Conservation (phyloP, 495 filamentous ascomycete species). For the Hypoxylon cercidicola region DNA sequence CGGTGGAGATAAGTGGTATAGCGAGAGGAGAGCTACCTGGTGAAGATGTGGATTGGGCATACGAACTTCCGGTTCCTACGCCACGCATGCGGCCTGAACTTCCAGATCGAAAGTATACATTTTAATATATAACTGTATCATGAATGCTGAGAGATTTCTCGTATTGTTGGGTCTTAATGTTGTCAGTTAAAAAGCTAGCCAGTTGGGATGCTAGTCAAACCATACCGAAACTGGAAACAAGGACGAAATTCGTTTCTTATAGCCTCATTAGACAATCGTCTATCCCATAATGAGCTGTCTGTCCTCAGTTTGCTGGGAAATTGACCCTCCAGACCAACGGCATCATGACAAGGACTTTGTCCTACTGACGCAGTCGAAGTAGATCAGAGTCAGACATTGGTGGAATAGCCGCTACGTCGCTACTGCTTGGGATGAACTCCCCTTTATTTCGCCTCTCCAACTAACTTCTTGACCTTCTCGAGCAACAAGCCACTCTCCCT, state of each 20-base stretch:
- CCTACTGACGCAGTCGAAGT: no score
- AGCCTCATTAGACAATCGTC: neutral
- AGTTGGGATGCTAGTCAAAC: neutral
- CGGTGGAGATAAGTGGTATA: slow-evolving; percentile 26
- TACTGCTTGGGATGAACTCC: neutral
- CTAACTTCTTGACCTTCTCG: slow-evolving; percentile 79
- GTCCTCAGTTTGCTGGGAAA: neutral
- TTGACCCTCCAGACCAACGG: no score
- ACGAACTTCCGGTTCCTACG: slow-evolving; percentile 44
- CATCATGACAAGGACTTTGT: no score
- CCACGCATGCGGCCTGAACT: slow-evolving; percentile 36
- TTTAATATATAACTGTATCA: slow-evolving; percentile 32
- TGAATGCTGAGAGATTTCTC: slow-evolving; percentile 6
- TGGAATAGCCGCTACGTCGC: neutral
- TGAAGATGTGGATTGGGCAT: slow-evolving; percentile 35
- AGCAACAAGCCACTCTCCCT: slow-evolving; percentile 85
- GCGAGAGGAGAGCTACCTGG: slow-evolving; percentile 39
- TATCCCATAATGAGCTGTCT: neutral
- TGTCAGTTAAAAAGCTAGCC: slow-evolving; percentile 9
- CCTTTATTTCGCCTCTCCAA: slow-evolving; percentile 52
- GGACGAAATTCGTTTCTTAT: neutral
- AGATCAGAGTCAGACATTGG: neutral
- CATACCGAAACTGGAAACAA: neutral
- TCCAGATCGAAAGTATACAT: slow-evolving; percentile 42
- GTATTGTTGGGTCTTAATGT: slow-evolving; percentile 5